phyloP scores from a whole-genome alignment of 2,329 filamentous ascomycete genomes.

The Botrytis fabae region DNA sequence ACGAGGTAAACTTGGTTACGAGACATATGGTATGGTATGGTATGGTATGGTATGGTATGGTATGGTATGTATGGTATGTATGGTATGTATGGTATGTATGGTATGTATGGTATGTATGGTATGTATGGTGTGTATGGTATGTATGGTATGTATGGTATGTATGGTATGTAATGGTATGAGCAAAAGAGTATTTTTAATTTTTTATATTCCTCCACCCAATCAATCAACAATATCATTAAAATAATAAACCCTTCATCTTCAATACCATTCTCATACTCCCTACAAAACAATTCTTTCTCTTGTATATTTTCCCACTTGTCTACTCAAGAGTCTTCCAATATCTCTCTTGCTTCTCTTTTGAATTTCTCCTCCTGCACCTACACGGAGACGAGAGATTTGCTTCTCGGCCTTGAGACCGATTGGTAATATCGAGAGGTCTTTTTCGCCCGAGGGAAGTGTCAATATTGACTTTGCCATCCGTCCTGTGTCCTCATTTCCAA shows the following conservation, averaged over 20 bases:
- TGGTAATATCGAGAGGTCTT: slow-evolving; percentile 57
- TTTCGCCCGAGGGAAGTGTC: slow-evolving; percentile 47
- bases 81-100: too few relatives aligned
- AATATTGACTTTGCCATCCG: slow-evolving; percentile 46
- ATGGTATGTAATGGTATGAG: neutral
- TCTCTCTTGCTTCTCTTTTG: slow-evolving; percentile 69
- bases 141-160: too few relatives aligned
- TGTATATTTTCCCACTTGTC: slow-evolving; percentile 79
- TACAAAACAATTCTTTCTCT: slow-evolving; percentile 74
- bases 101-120: neutral
- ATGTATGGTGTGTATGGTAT: too few relatives aligned
- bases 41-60: too few relatives aligned
- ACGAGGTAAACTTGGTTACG: neutral
- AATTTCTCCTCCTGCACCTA: slow-evolving; percentile 69
- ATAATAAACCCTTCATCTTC: neutral
- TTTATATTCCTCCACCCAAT: slow-evolving; percentile 10
- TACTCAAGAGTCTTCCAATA: slow-evolving; percentile 74
- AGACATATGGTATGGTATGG: too few relatives aligned
- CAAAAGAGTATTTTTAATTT: neutral
- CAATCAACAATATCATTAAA: slow-evolving; percentile 16
- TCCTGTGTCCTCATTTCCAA: slow-evolving; percentile 36
- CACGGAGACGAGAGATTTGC: slow-evolving; percentile 55
- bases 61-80: too few relatives aligned
- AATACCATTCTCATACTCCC: slow-evolving; percentile 26
- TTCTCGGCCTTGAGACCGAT: slow-evolving; percentile 66